Percentiles rank a stretch among this genome's conserved stretches.
Conservation (phyloP, 352 stramenopile species). For the Phytophthora palmivora region DNA sequence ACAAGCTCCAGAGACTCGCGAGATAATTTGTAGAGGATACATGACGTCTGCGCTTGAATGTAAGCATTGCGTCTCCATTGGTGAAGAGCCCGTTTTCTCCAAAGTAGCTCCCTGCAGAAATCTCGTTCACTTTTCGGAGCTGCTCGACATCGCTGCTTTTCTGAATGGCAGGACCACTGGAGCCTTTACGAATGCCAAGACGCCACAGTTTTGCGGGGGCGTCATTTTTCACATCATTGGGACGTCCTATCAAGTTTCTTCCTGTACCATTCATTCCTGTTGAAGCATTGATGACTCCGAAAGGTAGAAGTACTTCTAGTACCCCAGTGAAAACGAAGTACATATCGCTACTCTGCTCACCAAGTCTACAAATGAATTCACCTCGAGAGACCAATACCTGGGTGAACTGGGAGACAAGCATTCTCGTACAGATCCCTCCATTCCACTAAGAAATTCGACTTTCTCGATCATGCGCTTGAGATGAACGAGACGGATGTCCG, state of each 20-base stretch:
- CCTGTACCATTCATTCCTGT: not conserved
- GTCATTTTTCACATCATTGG: slow-evolving; percentile 6
- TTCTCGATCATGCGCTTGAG: slow-evolving; percentile 76
- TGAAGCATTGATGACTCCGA: slow-evolving; percentile 5
- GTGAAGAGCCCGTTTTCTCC: slow-evolving; percentile 73
- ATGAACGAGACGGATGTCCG: slow-evolving; percentile 72
- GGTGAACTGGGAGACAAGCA: slow-evolving; percentile 74
- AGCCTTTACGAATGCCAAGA: slow-evolving; percentile 18
- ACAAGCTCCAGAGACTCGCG: slow-evolving; percentile 62
- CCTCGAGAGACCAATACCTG: slow-evolving; percentile 62
- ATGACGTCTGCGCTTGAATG: slow-evolving; percentile 61
- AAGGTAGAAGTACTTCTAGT: slow-evolving; percentile 47
- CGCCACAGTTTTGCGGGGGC: slow-evolving; percentile 27
- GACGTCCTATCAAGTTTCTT: not conserved
- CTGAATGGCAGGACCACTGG: slow-evolving; percentile 6
- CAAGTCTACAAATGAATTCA: slow-evolving; percentile 64
- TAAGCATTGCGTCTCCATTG: slow-evolving; percentile 59
- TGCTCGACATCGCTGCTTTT: slow-evolving; percentile 16
- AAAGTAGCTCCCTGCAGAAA: slow-evolving; percentile 66
- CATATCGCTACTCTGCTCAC: slow-evolving; percentile 72
- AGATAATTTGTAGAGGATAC: slow-evolving; percentile 77
- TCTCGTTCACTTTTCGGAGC: slow-evolving; percentile 56
- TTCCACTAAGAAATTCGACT: slow-evolving; percentile 66
- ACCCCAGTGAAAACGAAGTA: slow-evolving; percentile 76
- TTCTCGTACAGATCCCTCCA: slow-evolving; percentile 67